Percentiles rank a stretch among this genome's conserved stretches.
Conservation (phyloP, 352 stramenopile species). For the Phytophthora citrophthora region DNA sequence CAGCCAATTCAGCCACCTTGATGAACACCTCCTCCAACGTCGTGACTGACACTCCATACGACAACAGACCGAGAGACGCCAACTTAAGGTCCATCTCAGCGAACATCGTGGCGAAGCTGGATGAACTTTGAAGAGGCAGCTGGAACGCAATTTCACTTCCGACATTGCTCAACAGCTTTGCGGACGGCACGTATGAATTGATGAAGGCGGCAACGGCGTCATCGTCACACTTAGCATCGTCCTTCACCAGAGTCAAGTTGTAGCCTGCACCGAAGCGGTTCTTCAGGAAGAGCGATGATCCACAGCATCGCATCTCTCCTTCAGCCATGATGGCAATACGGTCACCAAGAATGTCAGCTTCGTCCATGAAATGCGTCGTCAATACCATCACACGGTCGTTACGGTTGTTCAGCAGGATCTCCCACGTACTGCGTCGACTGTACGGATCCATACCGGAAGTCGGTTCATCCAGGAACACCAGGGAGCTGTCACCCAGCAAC, state of each 20-base stretch:
- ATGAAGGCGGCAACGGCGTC: constrained; percentile 35
- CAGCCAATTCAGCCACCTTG: constrained; percentile 56
- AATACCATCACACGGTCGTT: constrained; percentile 79
- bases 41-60: constrained; percentile 79
- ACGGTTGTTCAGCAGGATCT: constrained; percentile 68
- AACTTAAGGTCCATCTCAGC: constrained; percentile 53
- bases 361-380: constrained; percentile 95
- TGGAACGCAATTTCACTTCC: constrained; percentile 79
- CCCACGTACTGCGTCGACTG: constrained; percentile 92
- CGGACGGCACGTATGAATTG: constrained; percentile 29
- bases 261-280: constrained; percentile 67
- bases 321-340: constrained; percentile 85
- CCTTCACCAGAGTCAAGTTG: constrained; percentile 68
- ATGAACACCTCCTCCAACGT: constrained; percentile 81
- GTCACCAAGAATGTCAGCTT: constrained; percentile 85
- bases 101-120: constrained; percentile 63
- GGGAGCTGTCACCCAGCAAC: constrained; percentile 81
- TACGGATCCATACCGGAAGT: constrained; percentile 96
- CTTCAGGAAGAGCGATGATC: constrained; percentile 82
- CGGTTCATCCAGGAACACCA: constrained; percentile 91
- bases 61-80: constrained; percentile 40
- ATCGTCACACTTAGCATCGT: constrained; percentile 34
- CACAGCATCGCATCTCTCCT: constrained; percentile 67
- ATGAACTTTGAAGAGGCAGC: constrained; percentile 49
- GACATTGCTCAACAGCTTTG: constrained; percentile 62